A percentile compares a stretch with the other conserved stretches of the same genome.
These are phyloP conservation scores for Solanum arcanum DNA, from an alignment of 257 asterid species.

Conservation along the genomic window DNA sequence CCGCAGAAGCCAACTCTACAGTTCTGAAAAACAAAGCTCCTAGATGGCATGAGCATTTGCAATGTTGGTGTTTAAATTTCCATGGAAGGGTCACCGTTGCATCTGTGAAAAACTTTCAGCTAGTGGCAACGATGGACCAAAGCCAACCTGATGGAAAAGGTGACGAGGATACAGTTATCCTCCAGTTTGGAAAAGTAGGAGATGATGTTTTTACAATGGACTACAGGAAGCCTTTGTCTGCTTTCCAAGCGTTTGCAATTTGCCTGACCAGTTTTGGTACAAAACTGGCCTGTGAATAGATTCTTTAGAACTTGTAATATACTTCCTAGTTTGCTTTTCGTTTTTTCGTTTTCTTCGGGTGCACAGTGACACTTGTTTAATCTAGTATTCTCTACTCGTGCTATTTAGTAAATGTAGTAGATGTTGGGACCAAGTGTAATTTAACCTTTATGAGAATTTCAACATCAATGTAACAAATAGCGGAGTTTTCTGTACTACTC, in stretches of 20 bases:
- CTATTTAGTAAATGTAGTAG: neutral
- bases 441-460: neutral
- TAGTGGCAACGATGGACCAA: slow-evolving; percentile 64
- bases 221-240: slow-evolving; percentile 77
- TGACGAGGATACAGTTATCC: slow-evolving; percentile 72
- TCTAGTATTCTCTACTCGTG: neutral
- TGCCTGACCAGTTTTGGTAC: slow-evolving; percentile 92
- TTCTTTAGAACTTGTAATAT: neutral
- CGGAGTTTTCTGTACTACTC: neutral
- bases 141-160: slow-evolving; percentile 76
- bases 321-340: neutral
- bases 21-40: slow-evolving; percentile 82
- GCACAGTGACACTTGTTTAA: neutral
- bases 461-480: neutral
- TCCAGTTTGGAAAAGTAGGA: slow-evolving; percentile 85
- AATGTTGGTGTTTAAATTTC: slow-evolving; percentile 96
- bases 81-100: slow-evolving; percentile 95
- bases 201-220: slow-evolving; percentile 84
- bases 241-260: slow-evolving; percentile 91
- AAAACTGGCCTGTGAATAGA: slow-evolving; percentile 70
- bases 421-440: neutral
- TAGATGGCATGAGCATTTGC: slow-evolving; percentile 87
- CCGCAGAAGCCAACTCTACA: slow-evolving; percentile 16
- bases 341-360: neutral
- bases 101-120: slow-evolving; percentile 85